Evolutionary conservation across 148 eudicot species (phyloP).

Genomic region (Rhododendron griersonianum): DNA sequence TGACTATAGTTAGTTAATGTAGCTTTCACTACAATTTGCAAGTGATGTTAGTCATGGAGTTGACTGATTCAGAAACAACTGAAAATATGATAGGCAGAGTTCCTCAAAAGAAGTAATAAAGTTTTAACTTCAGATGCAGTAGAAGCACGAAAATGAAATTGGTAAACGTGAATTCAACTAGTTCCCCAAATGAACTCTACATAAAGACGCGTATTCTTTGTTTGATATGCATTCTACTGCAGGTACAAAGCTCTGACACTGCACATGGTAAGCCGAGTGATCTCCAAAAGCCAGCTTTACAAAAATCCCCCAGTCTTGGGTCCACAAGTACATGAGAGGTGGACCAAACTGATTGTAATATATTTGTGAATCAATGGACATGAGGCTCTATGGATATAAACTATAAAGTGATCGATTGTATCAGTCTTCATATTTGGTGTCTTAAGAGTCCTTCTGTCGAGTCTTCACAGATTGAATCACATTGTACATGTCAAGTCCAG

Average conservation of each 20-base stretch:
- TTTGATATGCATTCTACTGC: neutral
- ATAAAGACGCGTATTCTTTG: neutral
- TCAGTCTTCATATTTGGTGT: neutral
- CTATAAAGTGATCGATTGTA: neutral
- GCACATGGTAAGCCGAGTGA: neutral
- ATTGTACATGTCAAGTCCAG: neutral
- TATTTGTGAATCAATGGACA: too few species aligned
- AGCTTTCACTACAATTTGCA: neutral
- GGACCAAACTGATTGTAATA: too few species aligned
- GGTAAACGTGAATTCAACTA: too few species aligned
- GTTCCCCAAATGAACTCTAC: too few species aligned
- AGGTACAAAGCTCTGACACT: neutral
- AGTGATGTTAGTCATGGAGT: neutral
- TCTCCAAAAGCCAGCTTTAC: neutral
- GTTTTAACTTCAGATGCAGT: neutral
- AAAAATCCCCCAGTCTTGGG: neutral
- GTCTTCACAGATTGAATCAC: neutral
- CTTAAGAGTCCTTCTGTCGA: neutral
- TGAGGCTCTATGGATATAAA: neutral
- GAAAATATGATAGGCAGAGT: neutral
- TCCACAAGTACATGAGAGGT: neutral
- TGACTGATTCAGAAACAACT: neutral
- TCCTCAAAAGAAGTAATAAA: neutral
- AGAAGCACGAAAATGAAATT: neutral
- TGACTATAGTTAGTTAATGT: neutral